A percentile compares a stretch with the other conserved stretches of the same genome.
Conservation (phyloP, 352 stramenopile species). For the Globisporangium canariense region DNA sequence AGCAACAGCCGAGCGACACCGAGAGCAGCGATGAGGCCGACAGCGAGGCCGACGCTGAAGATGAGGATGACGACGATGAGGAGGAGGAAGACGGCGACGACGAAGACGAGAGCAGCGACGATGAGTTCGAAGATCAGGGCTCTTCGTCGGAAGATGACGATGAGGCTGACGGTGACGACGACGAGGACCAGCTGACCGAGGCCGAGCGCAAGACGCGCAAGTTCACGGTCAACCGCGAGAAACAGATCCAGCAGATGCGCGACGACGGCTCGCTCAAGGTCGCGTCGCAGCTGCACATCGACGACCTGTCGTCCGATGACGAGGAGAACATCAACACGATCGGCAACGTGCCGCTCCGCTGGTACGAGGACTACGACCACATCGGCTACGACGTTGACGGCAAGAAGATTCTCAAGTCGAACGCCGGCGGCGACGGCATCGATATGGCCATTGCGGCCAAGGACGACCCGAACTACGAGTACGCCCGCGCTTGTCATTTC, state of each 20-base stretch:
- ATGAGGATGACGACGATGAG: slow-evolving; percentile 36
- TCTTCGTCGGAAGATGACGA: slow-evolving; percentile 77
- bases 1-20: slow-evolving; percentile 22
- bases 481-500: slow-evolving; percentile 18
- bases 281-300: slow-evolving; percentile 92
- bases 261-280: slow-evolving; percentile 79
- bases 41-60: slow-evolving; percentile 17
- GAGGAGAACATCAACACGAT: slow-evolving; percentile 96
- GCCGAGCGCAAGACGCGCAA: slow-evolving; percentile 80
- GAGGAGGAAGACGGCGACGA: slow-evolving; percentile 65
- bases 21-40: slow-evolving; percentile 21
- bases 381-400: slow-evolving; percentile 98
- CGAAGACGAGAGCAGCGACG: slow-evolving; percentile 42
- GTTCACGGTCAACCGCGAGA: slow-evolving; percentile 69
- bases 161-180: slow-evolving; percentile 62
- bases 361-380: slow-evolving; percentile 99
- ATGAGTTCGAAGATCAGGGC: slow-evolving; percentile 83
- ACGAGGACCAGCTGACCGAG: slow-evolving; percentile 68
- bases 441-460: slow-evolving; percentile 84
- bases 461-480: slow-evolving; percentile 93
- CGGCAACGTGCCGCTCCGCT: slow-evolving; percentile 97
- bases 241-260: slow-evolving; percentile 80
- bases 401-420: slow-evolving; percentile 94
- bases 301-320: slow-evolving; percentile 99
- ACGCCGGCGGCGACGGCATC: slow-evolving; percentile 83